Conservation (phyloP, 1,284 basidiomycete genomes). For the Cutaneotrichosporon dermatis region DNA sequence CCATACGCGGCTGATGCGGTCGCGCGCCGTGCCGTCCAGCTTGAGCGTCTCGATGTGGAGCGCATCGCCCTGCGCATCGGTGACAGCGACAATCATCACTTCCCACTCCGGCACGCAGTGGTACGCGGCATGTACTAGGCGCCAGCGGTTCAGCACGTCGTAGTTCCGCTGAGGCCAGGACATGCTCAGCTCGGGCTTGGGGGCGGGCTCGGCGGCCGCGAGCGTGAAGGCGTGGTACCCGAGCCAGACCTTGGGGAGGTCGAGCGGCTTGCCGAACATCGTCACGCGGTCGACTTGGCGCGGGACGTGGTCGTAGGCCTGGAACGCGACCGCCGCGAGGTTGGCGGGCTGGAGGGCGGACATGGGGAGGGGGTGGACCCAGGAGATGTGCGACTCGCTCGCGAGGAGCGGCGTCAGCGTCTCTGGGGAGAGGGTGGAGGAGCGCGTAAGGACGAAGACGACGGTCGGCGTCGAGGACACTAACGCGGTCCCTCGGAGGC, state of each 20-base stretch:
- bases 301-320: constrained; percentile 33
- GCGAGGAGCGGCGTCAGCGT: constrained; percentile 7
- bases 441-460: constrained; percentile 14
- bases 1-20: constrained; percentile 15
- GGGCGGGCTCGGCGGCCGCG: constrained; percentile 11
- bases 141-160: constrained; percentile 39
- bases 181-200: constrained; percentile 31
- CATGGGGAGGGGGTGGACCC: constrained; percentile 4
- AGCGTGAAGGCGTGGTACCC: constrained; percentile 36
- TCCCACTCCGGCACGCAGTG: constrained; percentile 7
- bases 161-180: constrained; percentile 36
- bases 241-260: constrained; percentile 13
- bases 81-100: constrained; percentile 22
- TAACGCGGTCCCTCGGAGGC: neutral
- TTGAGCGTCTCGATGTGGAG: constrained; percentile 18
- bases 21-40: constrained; percentile 5
- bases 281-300: constrained; percentile 22
- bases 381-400: neutral
- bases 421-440: neutral
- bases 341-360: constrained; percentile 7
- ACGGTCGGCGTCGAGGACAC: constrained; percentile 1
- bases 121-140: constrained; percentile 32
- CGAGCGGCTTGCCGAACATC: constrained; percentile 19
- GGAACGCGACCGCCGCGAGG: constrained; percentile 25
- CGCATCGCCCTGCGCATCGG: constrained; percentile 35